These are phyloP conservation scores for Cladosporium velox DNA, from an alignment of 2,329 filamentous ascomycete species.

Conservation along the genomic window DNA sequence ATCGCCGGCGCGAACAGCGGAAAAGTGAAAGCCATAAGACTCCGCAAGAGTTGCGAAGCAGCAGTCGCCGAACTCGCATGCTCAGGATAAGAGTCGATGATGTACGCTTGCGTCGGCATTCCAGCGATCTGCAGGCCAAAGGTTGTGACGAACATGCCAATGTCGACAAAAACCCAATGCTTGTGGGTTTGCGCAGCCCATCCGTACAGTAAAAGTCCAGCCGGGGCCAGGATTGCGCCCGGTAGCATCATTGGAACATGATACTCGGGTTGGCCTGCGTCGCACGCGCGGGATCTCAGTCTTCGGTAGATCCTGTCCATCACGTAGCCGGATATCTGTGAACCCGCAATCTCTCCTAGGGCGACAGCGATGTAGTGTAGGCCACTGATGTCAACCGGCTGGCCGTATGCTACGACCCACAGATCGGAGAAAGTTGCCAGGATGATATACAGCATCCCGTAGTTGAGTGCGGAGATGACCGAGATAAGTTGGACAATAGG, in stretches of 20 bases:
- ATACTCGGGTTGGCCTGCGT: conserved; percentile 43
- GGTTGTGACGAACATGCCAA: conserved; percentile 59
- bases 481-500: conserved; percentile 41
- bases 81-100: conserved; percentile 57
- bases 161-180: conserved; percentile 63
- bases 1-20: conserved; percentile 61
- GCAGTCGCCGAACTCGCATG: conserved; percentile 55
- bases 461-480: conserved; percentile 41
- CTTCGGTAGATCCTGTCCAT: conserved; percentile 40
- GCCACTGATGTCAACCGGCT: conserved; percentile 35
- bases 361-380: conserved; percentile 54
- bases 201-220: conserved; percentile 61
- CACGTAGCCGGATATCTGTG: conserved; percentile 40
- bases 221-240: conserved; percentile 55
- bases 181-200: conserved; percentile 56
- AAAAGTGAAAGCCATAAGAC: conserved; percentile 59
- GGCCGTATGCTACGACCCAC: conserved; percentile 34
- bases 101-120: conserved; percentile 62
- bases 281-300: conserved; percentile 41
- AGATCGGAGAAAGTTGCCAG: conserved; percentile 39
- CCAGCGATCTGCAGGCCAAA: conserved; percentile 59
- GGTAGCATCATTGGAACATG: conserved; percentile 57
- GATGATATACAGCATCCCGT: conserved; percentile 43
- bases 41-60: conserved; percentile 57
- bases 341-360: conserved; percentile 61